A percentile compares a stretch with the other conserved stretches of the same genome.
Evolutionary conservation across 1,284 basidiomycete genomes (phyloP).

Genomic region (Limonomyces culmigenus): DNA sequence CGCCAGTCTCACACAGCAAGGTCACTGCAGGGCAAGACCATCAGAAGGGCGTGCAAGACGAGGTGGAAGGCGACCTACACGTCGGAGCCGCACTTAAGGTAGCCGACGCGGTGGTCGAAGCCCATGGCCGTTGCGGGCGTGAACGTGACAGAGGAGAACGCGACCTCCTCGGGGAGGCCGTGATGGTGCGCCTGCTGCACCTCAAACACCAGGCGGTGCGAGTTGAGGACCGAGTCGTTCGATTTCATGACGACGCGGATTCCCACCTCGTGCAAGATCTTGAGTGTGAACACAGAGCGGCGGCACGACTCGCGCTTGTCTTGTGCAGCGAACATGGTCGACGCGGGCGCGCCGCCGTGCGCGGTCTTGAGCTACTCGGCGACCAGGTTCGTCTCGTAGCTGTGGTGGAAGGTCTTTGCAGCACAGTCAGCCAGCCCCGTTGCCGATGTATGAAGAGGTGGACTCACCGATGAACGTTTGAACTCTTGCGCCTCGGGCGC

Average conservation of each 20-base stretch:
- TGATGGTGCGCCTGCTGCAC: conserved; percentile 29
- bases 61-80: too few species aligned
- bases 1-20: conserved; percentile 85
- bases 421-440: too few species aligned
- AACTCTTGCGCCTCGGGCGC: too few species aligned
- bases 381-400: conserved; percentile 73
- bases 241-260: conserved; percentile 30
- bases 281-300: conserved; percentile 31
- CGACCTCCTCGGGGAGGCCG: conserved; percentile 11
- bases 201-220: conserved; percentile 28
- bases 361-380: conserved; percentile 56
- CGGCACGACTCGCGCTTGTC: conserved; percentile 39
- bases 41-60: too few species aligned
- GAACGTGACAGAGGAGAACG: conserved; percentile 24
- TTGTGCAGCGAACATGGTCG: conserved; percentile 38
- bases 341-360: conserved; percentile 29
- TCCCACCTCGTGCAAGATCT: conserved; percentile 28
- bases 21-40: too few species aligned
- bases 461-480: too few species aligned
- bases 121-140: conserved; percentile 29
- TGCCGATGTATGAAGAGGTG: too few species aligned
- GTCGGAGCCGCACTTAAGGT: too few species aligned
- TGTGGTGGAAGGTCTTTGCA: conserved; percentile 91
- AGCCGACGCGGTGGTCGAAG: conserved; percentile 33
- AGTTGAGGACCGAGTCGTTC: too few species aligned